Conservation (phyloP, 345 rosid genomes). For the Physaria fendleri region DNA sequence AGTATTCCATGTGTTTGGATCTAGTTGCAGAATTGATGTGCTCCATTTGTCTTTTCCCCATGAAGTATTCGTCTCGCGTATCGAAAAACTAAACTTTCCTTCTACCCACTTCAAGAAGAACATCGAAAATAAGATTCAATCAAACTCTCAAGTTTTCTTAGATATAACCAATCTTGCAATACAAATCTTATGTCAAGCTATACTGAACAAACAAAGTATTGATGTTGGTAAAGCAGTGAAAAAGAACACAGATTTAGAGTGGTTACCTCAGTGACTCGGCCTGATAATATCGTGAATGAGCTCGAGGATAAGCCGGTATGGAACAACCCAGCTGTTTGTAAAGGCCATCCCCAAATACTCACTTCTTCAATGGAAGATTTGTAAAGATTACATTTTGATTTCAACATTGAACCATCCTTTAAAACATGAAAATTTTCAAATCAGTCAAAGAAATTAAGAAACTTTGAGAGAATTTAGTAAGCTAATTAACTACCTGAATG, state of each 20-base stretch:
- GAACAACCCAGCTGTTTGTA: constrained; percentile 75
- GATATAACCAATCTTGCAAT: background rate
- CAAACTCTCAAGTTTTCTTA: background rate
- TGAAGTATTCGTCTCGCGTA: constrained; percentile 44
- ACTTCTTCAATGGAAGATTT: constrained; percentile 76
- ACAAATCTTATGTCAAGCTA: background rate
- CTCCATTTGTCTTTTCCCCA: constrained; percentile 56
- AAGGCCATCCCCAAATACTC: constrained; percentile 94
- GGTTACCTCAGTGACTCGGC: constrained; percentile 73
- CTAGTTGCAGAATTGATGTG: constrained; percentile 54
- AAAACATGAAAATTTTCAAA: background rate
- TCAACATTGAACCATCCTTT: constrained; percentile 54
- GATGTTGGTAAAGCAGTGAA: background rate
- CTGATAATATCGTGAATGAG: constrained; percentile 57
- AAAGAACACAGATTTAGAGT: background rate
- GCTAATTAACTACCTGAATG: constrained; percentile 43
- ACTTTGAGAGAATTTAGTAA: background rate
- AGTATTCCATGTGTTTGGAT: constrained; percentile 77
- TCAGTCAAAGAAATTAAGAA: background rate
- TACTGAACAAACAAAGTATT: background rate
- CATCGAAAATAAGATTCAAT: background rate
- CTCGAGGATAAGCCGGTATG: constrained; percentile 45
- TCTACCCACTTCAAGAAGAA: constrained; percentile 53
- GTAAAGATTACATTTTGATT: constrained; percentile 57
- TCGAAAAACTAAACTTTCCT: constrained; percentile 42